Evolutionary conservation across 768 basidiomycete genomes (phyloP).

Genomic region (Tulasnella sp.): DNA sequence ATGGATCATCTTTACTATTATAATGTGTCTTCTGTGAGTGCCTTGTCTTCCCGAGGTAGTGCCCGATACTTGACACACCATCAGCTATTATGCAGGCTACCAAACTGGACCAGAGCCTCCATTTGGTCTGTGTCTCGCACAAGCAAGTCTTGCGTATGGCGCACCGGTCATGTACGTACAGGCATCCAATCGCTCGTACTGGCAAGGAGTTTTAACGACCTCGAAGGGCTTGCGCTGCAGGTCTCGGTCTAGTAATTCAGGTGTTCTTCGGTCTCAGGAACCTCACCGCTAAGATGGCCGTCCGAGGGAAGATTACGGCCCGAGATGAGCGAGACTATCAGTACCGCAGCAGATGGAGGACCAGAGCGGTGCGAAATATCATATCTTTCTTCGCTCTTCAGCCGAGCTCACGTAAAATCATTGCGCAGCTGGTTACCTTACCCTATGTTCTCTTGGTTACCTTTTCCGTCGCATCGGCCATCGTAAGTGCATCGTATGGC

Average conservation of each 20-base stretch:
- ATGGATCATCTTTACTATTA: constrained; percentile 11
- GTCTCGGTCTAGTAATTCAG: constrained; percentile 5
- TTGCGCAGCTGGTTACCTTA: constrained; percentile 1
- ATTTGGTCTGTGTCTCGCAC: constrained; percentile 8
- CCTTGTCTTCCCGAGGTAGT: background rate
- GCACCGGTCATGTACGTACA: constrained; percentile 7
- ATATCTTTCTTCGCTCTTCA: background rate
- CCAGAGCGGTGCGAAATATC: background rate
- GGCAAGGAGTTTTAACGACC: background rate
- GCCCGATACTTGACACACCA: no score
- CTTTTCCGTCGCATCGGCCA: background rate
- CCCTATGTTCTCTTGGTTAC: constrained; percentile 6
- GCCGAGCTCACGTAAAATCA: background rate
- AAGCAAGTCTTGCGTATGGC: constrained; percentile 2
- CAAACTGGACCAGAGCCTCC: constrained; percentile 6
- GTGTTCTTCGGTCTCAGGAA: constrained; percentile 8
- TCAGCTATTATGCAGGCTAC: constrained; percentile 8
- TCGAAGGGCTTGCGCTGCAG: constrained; percentile 5
- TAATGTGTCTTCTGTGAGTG: constrained; percentile 10
- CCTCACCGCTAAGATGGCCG: background rate
- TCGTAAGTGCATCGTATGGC: no score
- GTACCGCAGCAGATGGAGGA: background rate
- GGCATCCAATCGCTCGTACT: background rate
- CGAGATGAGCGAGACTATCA: background rate
- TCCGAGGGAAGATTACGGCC: background rate